Percentiles rank a stretch among this genome's conserved stretches.
phyloP scores from a whole-genome alignment of 805 yeast genomes.

The Jamesozyma jinghongensis region DNA sequence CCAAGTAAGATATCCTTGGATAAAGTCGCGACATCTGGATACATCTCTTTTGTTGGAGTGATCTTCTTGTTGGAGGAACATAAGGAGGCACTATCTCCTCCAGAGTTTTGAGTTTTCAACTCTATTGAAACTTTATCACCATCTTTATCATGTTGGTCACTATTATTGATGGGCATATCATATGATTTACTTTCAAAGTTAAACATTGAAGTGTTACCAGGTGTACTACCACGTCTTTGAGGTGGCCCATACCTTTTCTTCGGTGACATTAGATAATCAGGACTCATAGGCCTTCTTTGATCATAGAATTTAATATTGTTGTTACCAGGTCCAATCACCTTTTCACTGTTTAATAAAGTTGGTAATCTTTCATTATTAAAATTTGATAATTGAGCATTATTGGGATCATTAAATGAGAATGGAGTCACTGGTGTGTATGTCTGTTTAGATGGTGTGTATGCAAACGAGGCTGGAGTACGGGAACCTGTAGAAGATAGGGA shows the following conservation, averaged over 20 bases:
- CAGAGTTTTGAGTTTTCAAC: too few relatives aligned
- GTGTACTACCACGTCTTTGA: conserved; percentile 7
- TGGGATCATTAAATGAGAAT: conserved; percentile 11
- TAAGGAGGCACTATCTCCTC: not conserved
- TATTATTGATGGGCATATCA: conserved; percentile 26
- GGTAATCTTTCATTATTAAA: too few relatives aligned
- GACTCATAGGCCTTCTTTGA: conserved; percentile 13
- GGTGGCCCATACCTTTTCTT: conserved; percentile 7
- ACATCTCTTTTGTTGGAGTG: not conserved
- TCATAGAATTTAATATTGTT: not conserved
- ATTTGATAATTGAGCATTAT: conserved; percentile 1
- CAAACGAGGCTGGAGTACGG: conserved; percentile 21
- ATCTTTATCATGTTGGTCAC: not conserved
- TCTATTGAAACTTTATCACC: not conserved
- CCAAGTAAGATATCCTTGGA: conserved; percentile 23
- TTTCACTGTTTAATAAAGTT: not conserved
- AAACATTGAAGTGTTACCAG: conserved; percentile 14
- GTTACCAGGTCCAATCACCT: not conserved
- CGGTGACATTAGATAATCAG: conserved; percentile 10
- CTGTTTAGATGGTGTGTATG: conserved; percentile 19
- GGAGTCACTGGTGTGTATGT: conserved; percentile 21
- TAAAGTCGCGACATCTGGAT: not conserved
- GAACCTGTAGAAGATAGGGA: conserved; percentile 22
- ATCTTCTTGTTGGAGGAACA: too few relatives aligned
- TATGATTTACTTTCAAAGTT: conserved; percentile 33